Evolutionary conservation across 2,329 filamentous ascomycete species (phyloP), one percentile per base, ranked within the genome.

Genomic region (Aspergillus pseudoglaucus): DNA sequence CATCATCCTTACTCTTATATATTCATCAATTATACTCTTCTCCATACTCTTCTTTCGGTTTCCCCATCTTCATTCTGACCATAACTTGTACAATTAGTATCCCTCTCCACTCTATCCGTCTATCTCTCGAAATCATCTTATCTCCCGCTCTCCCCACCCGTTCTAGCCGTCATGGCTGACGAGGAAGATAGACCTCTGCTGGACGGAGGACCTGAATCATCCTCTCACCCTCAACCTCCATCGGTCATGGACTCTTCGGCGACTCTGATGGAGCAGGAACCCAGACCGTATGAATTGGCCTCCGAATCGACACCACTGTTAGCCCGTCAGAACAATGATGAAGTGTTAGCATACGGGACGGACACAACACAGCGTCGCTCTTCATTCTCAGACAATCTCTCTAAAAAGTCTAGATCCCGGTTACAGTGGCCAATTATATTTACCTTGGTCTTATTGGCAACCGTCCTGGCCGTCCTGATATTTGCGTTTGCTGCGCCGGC

Each of bases 401-500:
- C 17, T 4, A 22, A 39, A 20, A 39, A 39, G 37, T 20, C 15
- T 20, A 20, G 37, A 39, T 39, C 17, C 10, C 54, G 58, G 22
- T 72, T 75, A 55, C 75, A 83, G 71, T 95, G 88, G 88, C 85
- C 88, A 7, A 75, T 94, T 33, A 85, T 90, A 25, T 80, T 95
- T 52, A 57, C 77, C 1, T 48, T 85, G 2, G 71, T 97, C 7
- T 85, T 79, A 22, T 18, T 59, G 43, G 56, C 80, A 1, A 60
- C 83, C 6, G 75, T 85, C 5, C 59, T 91, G 18, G 65, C 77
- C 23, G 88, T 95, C 57, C 83, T 96, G 49, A 69, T 86, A 14
- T 73, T 91, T 47, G 88, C 84, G 14, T 95, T 95, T 70, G 79
- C 95, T 46, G 81, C 86, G 0, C 90, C 91, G 2, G 83, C 85